These are phyloP conservation scores for Boletus coccyginus DNA, from an alignment of 768 basidiomycete species.

Conservation along the genomic window DNA sequence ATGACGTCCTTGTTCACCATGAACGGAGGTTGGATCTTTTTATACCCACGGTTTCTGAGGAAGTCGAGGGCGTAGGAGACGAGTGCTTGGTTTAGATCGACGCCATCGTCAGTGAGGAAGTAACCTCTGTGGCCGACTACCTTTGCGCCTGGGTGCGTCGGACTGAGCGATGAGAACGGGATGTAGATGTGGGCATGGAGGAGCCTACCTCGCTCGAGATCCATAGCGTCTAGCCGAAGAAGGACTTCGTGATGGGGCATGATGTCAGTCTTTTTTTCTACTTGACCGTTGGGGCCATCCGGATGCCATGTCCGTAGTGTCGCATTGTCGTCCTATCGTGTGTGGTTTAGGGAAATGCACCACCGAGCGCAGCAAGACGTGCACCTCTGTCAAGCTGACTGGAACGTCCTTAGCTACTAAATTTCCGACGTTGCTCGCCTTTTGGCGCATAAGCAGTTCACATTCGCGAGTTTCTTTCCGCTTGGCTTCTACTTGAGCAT, in stretches of 20 bases:
- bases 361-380: neutral
- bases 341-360: neutral
- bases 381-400: constrained; percentile 83
- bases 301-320: constrained; percentile 86
- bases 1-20: constrained; percentile 98
- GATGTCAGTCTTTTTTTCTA: constrained; percentile 69
- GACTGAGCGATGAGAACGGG: constrained; percentile 8
- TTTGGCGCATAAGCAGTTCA: constrained; percentile 74
- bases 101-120: constrained; percentile 92
- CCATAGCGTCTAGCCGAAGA: constrained; percentile 90
- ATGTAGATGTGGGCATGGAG: neutral
- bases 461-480: constrained; percentile 75
- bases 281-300: constrained; percentile 66
- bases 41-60: constrained; percentile 77
- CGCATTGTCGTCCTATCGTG: constrained; percentile 80
- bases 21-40: constrained; percentile 95
- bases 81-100: constrained; percentile 96
- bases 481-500: constrained; percentile 73
- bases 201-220: constrained; percentile 81
- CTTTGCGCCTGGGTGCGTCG: constrained; percentile 66
- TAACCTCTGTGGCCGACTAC: constrained; percentile 94
- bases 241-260: constrained; percentile 98
- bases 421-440: constrained; percentile 84
- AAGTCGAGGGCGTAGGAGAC: constrained; percentile 95
- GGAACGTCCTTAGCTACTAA: constrained; percentile 87